These are phyloP conservation scores for Amauroascus verrucosus DNA, from an alignment of 2,329 filamentous ascomycete genomes.

Conservation along the genomic window DNA sequence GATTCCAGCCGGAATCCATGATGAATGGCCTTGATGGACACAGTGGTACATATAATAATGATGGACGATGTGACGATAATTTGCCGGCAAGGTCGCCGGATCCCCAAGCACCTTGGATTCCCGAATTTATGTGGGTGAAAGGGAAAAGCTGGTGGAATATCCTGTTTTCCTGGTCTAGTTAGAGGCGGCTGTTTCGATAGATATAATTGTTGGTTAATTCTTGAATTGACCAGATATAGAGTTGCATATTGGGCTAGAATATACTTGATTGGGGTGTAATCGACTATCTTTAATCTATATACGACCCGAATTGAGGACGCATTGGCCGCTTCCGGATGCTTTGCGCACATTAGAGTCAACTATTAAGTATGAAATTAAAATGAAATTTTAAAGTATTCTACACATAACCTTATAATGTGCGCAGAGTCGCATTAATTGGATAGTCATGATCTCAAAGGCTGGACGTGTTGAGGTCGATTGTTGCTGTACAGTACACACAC, in stretches of 20 bases:
- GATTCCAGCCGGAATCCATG: neutral
- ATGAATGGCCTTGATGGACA: slow-evolving; percentile 10
- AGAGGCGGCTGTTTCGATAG: neutral
- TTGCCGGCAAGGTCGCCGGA: neutral
- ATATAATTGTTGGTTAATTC: neutral
- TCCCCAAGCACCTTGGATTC: neutral
- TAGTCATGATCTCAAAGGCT: no score
- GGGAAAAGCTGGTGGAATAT: slow-evolving; percentile 14
- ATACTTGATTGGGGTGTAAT: neutral
- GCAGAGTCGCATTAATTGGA: no score
- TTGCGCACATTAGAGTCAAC: no score
- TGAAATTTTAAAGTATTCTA: no score
- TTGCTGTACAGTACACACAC: no score
- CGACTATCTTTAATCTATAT: no score
- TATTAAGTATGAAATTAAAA: no score
- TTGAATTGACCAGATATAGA: neutral
- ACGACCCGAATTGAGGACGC: no score
- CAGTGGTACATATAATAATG: neutral
- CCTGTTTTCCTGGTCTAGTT: slow-evolving; percentile 10
- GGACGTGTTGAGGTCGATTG: no score
- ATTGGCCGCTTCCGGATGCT: no score
- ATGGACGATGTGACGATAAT: neutral
- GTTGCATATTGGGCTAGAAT: neutral
- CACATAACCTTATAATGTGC: no score
- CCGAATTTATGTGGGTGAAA: neutral